phyloP scores from a whole-genome alignment of 2,329 filamentous ascomycete species.

The Phyllosticta citrichinensis region DNA sequence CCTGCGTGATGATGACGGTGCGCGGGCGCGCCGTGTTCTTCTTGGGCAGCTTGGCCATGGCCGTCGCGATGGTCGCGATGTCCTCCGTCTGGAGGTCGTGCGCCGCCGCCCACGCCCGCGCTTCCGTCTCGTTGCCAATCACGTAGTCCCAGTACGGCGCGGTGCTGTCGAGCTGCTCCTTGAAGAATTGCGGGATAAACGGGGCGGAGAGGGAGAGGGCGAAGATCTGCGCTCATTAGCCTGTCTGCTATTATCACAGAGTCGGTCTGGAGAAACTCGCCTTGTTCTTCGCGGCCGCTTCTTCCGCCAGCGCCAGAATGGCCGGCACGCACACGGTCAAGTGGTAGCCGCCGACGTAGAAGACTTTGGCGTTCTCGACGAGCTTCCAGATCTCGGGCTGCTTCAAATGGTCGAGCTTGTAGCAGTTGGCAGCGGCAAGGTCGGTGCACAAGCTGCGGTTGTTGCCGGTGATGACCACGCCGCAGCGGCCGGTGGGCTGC shows the following conservation, averaged over 20 bases:
- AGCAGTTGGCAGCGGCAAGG: conserved; percentile 92
- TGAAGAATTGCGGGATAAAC: conserved; percentile 97
- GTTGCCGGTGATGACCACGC: conserved; percentile 93
- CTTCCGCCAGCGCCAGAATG: conserved; percentile 79
- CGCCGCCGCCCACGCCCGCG: conserved; percentile 72
- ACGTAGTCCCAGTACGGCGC: conserved; percentile 92
- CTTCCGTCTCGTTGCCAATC: conserved; percentile 95
- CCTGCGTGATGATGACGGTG: conserved; percentile 87
- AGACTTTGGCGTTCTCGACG: conserved; percentile 78
- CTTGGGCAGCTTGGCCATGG: conserved; percentile 83
- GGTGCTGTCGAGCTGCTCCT: conserved; percentile 79
- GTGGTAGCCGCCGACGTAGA: conserved; percentile 94
- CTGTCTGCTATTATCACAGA: conserved; percentile 62
- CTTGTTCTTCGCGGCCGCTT: conserved; percentile 86
- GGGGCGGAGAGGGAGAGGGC: conserved; percentile 87
- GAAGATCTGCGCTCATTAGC: conserved; percentile 45
- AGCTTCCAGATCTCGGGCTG: conserved; percentile 83
- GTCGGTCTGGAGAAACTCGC: conserved; percentile 33
- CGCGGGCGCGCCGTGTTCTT: conserved; percentile 77
- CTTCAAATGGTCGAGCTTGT: conserved; percentile 90
- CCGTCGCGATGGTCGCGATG: conserved; percentile 74
- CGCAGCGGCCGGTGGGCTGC: conserved; percentile 83
- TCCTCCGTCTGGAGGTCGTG: conserved; percentile 66
- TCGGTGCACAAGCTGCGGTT: conserved; percentile 93
- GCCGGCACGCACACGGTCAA: conserved; percentile 91